Base-by-base conservation (phyloP, 305 asterid species). In the Caryopteris hybrid region DNA sequence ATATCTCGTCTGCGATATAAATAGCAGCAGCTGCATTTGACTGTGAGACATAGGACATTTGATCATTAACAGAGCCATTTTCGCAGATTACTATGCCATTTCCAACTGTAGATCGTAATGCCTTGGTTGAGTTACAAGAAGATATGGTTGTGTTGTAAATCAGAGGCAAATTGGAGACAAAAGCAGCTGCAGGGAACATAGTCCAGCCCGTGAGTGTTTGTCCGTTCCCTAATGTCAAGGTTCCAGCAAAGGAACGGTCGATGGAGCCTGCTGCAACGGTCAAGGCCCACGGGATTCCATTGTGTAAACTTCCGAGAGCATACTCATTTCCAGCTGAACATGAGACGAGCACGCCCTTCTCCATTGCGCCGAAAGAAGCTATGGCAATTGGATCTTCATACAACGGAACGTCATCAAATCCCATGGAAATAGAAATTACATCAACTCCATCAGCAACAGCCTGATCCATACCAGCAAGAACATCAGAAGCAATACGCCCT, bases 281-380 rank as follows among this genome's bases (percentile, higher is more conserved):
- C n/a, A 81, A 39, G 5, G 69, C 79, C 85, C 79, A 81, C 0
- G 85, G 83, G 20, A 75, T 68, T 0, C 85, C 85, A 5, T 72
- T 75, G 3, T 68, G 74, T 36, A 77, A 25, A 4, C 34, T 65
- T 18, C 77, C 84, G 1, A 81, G 22, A 0, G 3, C 5, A 0
- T 7, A 5, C 11, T 46, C 74, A n/a, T 79, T 82, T 59, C 87
- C 85, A 0, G 81, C 87, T 0, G 87, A 66, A 25, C 76, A 54
- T 1, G 87, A 79, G 4, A 82, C 77, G 0, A 82, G 39, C 0
- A 77, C 60, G 9, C 83, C 87, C 54, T 74, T 79, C 61, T 69
- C 80, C 84, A 82, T 82, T 0, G 87, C 87, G 13, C 81, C 81
- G 48, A 82, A 82, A 0, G 83, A 69, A 20, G 85, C 85, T 20